Evolutionary conservation across 306 rosid species (phyloP).

Genomic region (Mucuna pruriens): DNA sequence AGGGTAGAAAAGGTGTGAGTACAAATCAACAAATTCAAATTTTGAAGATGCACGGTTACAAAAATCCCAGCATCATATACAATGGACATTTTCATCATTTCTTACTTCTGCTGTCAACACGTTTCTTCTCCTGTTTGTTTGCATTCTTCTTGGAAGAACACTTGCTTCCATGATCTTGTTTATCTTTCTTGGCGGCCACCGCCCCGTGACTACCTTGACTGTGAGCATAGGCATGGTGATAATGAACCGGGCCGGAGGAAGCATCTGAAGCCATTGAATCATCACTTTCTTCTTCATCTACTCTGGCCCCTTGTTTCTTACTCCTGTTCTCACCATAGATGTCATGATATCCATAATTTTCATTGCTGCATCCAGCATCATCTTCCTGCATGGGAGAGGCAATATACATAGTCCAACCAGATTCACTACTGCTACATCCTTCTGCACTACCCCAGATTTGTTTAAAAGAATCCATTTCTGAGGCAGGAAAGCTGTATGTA

Average conservation of each 20-base stretch:
- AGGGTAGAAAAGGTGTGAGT: conserved; percentile 28
- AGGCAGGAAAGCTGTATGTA: conserved; percentile 23
- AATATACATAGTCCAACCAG: conserved; percentile 89
- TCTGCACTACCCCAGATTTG: conserved; percentile 55
- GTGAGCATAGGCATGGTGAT: conserved; percentile 14
- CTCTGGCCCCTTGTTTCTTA: conserved; percentile 40
- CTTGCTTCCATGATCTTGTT: conserved; percentile 54
- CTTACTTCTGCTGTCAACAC: conserved; percentile 58
- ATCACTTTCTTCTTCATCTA: conserved; percentile 67
- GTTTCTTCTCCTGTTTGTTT: conserved; percentile 65
- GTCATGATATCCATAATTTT: conserved; percentile 31
- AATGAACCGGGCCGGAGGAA: conserved; percentile 68
- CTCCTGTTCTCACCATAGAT: conserved; percentile 36
- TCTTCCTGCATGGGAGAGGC: conserved; percentile 73
- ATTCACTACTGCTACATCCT: conserved; percentile 86
- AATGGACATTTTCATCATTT: conserved; percentile 44
- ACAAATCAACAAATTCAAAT: conserved; percentile 41
- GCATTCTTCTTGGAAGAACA: conserved; percentile 53
- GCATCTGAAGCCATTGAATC: conserved; percentile 92
- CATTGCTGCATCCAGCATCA: conserved; percentile 54
- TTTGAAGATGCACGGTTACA: conserved; percentile 42
- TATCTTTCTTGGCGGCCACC: conserved; percentile 51
- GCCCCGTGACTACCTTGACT: conserved; percentile 36
- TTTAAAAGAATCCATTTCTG: conserved; percentile 49
- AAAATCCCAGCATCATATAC: conserved; percentile 43